Conservation (phyloP, 2,329 filamentous ascomycete genomes). For the Colletotrichum karsti region DNA sequence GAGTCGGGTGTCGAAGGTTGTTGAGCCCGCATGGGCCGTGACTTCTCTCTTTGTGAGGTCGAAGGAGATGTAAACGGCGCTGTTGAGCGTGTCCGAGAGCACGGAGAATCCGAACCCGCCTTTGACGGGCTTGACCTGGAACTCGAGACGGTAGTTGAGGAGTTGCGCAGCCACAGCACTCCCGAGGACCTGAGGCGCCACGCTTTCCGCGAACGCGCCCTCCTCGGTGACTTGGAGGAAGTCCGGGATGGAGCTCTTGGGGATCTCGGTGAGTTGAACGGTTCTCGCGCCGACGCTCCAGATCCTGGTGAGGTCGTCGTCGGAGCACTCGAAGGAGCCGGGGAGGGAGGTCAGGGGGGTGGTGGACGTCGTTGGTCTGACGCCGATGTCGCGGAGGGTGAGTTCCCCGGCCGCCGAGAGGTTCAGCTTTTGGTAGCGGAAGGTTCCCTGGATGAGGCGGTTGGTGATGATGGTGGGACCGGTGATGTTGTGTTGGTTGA, state of each 20-base stretch:
- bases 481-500: slow-evolving; percentile 44
- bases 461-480: slow-evolving; percentile 34
- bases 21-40: slow-evolving; percentile 29
- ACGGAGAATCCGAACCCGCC: slow-evolving; percentile 40
- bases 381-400: slow-evolving; percentile 36
- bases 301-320: slow-evolving; percentile 37
- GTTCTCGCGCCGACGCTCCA: slow-evolving; percentile 41
- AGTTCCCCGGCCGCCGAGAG: slow-evolving; percentile 39
- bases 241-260: slow-evolving; percentile 34
- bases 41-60: slow-evolving; percentile 27
- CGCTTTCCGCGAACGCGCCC: slow-evolving; percentile 38
- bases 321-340: slow-evolving; percentile 38
- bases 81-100: slow-evolving; percentile 38
- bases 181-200: slow-evolving; percentile 34
- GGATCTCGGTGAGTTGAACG: slow-evolving; percentile 40
- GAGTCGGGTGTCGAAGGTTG: slow-evolving; percentile 3
- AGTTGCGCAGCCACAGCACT: slow-evolving; percentile 29
- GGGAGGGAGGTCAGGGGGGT: slow-evolving; percentile 35
- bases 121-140: slow-evolving; percentile 37
- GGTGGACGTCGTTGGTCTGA: slow-evolving; percentile 33
- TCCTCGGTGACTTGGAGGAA: slow-evolving; percentile 38
- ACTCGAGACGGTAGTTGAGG: slow-evolving; percentile 32
- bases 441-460: slow-evolving; percentile 44
- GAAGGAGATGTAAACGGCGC: slow-evolving; percentile 38
- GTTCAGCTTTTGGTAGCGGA: slow-evolving; percentile 46